Base-by-base conservation (phyloP, 495 filamentous ascomycete species). In the Penicillium subrubescens region DNA sequence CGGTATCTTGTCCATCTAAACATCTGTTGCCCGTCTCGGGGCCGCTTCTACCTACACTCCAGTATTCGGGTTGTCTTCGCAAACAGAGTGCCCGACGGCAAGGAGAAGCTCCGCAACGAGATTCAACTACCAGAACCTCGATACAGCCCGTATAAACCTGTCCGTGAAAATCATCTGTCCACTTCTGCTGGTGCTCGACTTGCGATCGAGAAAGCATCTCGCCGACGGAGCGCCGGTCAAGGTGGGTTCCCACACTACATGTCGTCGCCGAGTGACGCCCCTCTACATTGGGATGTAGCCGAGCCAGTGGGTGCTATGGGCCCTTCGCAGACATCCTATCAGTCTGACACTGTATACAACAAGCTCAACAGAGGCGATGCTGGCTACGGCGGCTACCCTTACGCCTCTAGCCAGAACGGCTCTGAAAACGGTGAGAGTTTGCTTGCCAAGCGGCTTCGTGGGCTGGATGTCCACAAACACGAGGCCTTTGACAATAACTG, bases 31-130 rank as follows among this genome's bases (percentile, higher is more conserved):
- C 89, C 94, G 10, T 88, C 88, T 2, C 88, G 86, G 57, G 93
- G 93, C 37, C 89, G 94, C 55, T 96, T 88, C 75, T 99, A 91
- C 67, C 80, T 99, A 3, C 92, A 98, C 80, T 96, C 94, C 70
- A 91, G 84, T 61, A 91, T 98, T 62, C 87, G 95, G 34, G 92
- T 99, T 51, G 95, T 99, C 3, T 99, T 99, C 75, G 95, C 95
- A 58, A 99, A 99, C 74, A 88, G 95, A 31, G 96, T 97, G 3
- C 95, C 96, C 0, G 95, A 99, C 71, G 95, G 93, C 31, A 97
- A 98, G 72, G 95, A 98, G 78, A 92, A 88, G 61, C 82, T 99
- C 44, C 87, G 90, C 8, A 97, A 96, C 71, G 95, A 99, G 72
- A 90, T 94, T 33, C 91, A 96, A 57, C 81, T 90, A 55, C 94